Evolutionary conservation across 169 alveolate species (phyloP), one percentile per base, ranked within the genome.

Genomic region (Plasmodium billcollinsi): DNA sequence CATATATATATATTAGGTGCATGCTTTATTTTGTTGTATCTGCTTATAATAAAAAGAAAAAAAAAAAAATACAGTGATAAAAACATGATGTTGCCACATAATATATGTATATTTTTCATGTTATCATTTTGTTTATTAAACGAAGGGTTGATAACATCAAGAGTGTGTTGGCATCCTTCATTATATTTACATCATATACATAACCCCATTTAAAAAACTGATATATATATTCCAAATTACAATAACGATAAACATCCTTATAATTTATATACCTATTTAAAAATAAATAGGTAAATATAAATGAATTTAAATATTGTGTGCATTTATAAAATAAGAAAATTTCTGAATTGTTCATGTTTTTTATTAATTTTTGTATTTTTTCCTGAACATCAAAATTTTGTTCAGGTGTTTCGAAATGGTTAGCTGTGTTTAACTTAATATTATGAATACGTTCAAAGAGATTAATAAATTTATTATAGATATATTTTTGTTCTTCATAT

Each of bases 321-420:
- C 89, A 76, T 49, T 76, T 76, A 67, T 70, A 72, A 72, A 88
- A 88, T 18, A 88, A 12, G 56, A 73, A 88, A 88, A 88, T 20
- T 49, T 61, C 91, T 67, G 91, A 83, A 83, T 72, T 50, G 91
- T 83, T 83, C 91, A 83, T 67, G 58, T 56, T 83, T 83, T 83
- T 83, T 33, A 83, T 69, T 62, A 83, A 8, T 69, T 66, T 83
- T 58, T 69, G 50, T 12, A 83, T 56, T 67, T 52, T 83, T 72
- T 83, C 59, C 61, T 83, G 65, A 70, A 69, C 91, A 83, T 54
- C 12, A 11, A 33, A 24, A 67, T 83, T 66, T 61, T 83, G 91
- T 26, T 33, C 65, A 83, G 91, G 91, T 18, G 91, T 83, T 83
- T 83, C 91, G 18, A 83, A 83, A 26, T 83, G 45, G 21, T 67